Evolutionary conservation across 345 rosid genomes (phyloP).

Genomic region (Populus simonii): DNA sequence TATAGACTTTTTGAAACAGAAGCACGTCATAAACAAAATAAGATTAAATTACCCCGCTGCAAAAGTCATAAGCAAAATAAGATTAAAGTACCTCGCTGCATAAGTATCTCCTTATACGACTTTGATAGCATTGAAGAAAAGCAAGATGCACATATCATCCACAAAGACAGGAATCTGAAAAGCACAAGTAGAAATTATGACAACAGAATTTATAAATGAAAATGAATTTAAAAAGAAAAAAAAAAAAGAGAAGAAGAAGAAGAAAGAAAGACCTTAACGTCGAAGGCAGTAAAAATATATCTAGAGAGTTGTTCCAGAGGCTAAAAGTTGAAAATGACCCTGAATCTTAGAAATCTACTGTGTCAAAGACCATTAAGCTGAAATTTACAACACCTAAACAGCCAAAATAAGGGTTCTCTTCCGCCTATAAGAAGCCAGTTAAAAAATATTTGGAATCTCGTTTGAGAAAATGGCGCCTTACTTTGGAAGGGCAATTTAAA

Average conservation of each 20-base stretch:
- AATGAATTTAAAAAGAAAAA: neutral
- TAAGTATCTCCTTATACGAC: conserved; percentile 9
- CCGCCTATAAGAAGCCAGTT: neutral
- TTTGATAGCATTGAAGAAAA: conserved; percentile 2
- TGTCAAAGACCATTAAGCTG: neutral
- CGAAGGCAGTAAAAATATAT: neutral
- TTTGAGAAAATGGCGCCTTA: neutral
- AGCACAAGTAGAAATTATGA: conserved; percentile 8
- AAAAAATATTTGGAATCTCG: conserved; percentile 1
- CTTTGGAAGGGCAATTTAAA: too few relatives aligned
- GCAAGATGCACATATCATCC: conserved; percentile 8
- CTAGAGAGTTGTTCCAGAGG: conserved; percentile 3
- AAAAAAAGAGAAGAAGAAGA: neutral
- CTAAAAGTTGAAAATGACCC: conserved; percentile 5
- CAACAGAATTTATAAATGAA: neutral
- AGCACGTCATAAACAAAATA: neutral
- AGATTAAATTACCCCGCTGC: conserved; percentile 9
- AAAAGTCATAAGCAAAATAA: neutral
- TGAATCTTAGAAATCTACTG: neutral
- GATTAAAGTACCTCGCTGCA: conserved; percentile 9
- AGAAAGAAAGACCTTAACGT: neutral
- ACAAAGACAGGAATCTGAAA: conserved; percentile 15
- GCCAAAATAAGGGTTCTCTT: neutral
- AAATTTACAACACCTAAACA: neutral
- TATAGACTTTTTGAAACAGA: neutral